phyloP scores from a whole-genome alignment of 169 alveolate genomes.

The Sarcocystis neurona region DNA sequence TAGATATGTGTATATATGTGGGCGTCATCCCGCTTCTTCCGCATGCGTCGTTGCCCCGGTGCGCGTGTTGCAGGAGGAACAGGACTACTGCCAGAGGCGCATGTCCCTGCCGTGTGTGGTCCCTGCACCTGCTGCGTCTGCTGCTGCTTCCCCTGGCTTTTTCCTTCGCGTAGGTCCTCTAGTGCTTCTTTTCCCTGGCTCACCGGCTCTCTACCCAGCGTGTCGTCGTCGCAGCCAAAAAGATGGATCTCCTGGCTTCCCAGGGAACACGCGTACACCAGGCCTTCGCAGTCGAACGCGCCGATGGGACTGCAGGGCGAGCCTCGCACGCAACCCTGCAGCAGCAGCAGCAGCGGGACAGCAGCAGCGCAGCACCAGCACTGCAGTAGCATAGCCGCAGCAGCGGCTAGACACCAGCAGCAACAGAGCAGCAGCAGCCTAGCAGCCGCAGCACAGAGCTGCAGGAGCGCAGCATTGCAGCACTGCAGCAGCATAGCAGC shows the following conservation, averaged over 20 bases:
- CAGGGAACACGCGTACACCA: conserved; percentile 31
- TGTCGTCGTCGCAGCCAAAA: conserved; percentile 28
- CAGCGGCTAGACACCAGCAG: no score
- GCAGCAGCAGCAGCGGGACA: not conserved
- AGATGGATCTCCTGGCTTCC: conserved; percentile 7
- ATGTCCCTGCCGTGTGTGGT: no score
- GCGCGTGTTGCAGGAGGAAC: no score
- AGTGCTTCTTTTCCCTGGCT: not conserved
- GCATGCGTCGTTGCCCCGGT: no score
- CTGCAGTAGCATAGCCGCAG: not conserved
- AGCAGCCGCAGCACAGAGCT: not conserved
- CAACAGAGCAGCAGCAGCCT: not conserved
- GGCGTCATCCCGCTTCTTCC: no score
- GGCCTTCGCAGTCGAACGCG: conserved; percentile 37
- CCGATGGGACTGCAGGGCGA: conserved; percentile 5
- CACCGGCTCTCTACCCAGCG: conserved; percentile 21
- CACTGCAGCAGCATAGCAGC: not conserved
- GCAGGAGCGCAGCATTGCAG: not conserved
- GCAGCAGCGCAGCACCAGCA: not conserved
- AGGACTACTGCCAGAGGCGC: no score
- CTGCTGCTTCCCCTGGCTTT: no score
- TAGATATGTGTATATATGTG: no score
- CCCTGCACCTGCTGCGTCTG: no score
- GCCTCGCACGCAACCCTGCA: conserved; percentile 27
- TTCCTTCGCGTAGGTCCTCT: not conserved